These are phyloP conservation scores for Dissoconium aciculare DNA, from an alignment of 2,329 filamentous ascomycete species.

Conservation along the genomic window DNA sequence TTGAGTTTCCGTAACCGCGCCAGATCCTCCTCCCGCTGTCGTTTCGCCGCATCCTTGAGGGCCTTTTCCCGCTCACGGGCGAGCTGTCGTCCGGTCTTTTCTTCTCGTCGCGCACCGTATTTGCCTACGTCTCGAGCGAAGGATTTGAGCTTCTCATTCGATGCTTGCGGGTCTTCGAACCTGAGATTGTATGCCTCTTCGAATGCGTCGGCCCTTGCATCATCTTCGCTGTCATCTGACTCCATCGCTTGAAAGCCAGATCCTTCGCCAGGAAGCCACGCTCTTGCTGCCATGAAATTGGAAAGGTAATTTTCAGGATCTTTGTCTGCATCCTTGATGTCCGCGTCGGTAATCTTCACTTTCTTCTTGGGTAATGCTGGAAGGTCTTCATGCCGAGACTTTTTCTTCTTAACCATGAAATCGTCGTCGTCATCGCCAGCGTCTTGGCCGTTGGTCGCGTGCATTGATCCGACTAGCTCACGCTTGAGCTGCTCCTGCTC, in stretches of 20 bases:
- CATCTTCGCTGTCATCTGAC: conserved; percentile 72
- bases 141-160: conserved; percentile 74
- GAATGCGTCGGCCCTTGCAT: conserved; percentile 65
- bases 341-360: conserved; percentile 37
- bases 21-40: conserved; percentile 62
- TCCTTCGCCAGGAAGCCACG: conserved; percentile 61
- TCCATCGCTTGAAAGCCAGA: conserved; percentile 68
- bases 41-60: conserved; percentile 64
- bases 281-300: conserved; percentile 83
- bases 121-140: conserved; percentile 78
- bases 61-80: conserved; percentile 63
- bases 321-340: conserved; percentile 64
- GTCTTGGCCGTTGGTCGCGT: conserved; percentile 44
- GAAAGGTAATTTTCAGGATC: conserved; percentile 87
- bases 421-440: conserved; percentile 46
- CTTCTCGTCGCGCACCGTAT: conserved; percentile 74
- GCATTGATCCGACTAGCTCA: conserved; percentile 65
- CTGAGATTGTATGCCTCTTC: conserved; percentile 91
- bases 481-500: conserved; percentile 76
- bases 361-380: conserved; percentile 12
- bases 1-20: conserved; percentile 74
- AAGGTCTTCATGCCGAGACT: conserved; percentile 22
- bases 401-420: conserved; percentile 61
- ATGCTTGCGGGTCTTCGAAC: conserved; percentile 79
- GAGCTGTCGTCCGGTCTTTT: conserved; percentile 66